Evolutionary conservation across 129 eudicot genomes (phyloP), one percentile per base, ranked within the genome.

Genomic region (Apium graveolens): DNA sequence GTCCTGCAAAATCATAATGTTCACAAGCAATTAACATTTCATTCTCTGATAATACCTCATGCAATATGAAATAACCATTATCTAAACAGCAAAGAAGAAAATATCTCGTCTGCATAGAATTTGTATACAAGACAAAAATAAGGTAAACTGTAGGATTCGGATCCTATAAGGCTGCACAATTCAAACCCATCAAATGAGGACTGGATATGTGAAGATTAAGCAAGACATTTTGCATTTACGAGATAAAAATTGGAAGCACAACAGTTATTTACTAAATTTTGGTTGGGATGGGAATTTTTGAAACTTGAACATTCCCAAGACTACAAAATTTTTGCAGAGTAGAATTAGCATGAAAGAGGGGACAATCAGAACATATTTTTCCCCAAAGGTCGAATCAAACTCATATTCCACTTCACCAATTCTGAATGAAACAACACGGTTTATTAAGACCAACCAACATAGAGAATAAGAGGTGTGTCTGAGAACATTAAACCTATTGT

Each of bases 1-100:
- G 79, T 95, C 97, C 98, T 95, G 93, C 77, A 70, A 70, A 80
- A 70, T 65, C 35, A 41, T 1, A 21, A 60, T 60, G 3, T 18
- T 65, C 62, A 73, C 75, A 53, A 77, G 3, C 29, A 53, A 53
- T 81, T 29, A 74, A 45, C 55, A 77, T 60, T 60, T 81, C 37
- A 60, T 45, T 49, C 26, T 12, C 44, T 71, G 75, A 18, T 35
- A 9, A 10, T 39, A 41, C 26, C 29, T 26, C 27, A 38, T 8
- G 17, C 43, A 35, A 24, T 35, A 21, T 42, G 27, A 39, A 71
- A 38, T 20, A n/a, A 60, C 32, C 65, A 55, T 9, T 7, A 39
- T 20, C 5, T 49, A 71, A 9, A 41, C 0, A 71, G 26, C 70
- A 63, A 39, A 63, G 38, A 27, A 27, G 37, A 63, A 26, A 63